A percentile compares a stretch with the other conserved stretches of the same genome.
phyloP scores from a whole-genome alignment of 179 eudicot species.

The Beta corolliflora region DNA sequence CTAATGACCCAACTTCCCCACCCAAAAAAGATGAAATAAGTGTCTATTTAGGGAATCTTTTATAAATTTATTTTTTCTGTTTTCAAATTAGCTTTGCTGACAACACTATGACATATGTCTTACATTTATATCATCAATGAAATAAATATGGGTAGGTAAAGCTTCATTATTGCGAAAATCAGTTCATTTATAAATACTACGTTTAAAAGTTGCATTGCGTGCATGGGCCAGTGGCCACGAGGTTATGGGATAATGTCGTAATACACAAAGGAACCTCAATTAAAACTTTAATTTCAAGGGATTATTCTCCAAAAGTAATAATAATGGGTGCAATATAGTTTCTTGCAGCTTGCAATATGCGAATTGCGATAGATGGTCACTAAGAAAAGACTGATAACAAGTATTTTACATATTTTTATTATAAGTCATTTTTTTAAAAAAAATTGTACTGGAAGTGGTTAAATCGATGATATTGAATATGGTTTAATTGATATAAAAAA shows the following conservation, averaged over 20 bases:
- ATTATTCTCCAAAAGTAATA: no score
- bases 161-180: not conserved
- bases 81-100: constrained; percentile 19
- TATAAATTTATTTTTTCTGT: not conserved
- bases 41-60: not conserved
- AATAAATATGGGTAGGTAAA: constrained; percentile 21
- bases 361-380: no score
- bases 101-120: constrained; percentile 27
- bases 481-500: no score
- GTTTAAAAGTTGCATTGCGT: not conserved
- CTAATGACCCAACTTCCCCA: not conserved
- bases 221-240: not conserved
- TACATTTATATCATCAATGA: constrained; percentile 18
- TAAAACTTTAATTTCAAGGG: no score
- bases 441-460: no score
- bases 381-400: no score
- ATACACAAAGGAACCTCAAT: not conserved
- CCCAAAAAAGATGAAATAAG: not conserved
- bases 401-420: no score
- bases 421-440: no score
- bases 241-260: not conserved
- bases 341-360: no score
- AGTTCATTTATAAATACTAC: not conserved
- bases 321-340: no score
- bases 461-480: no score